Conservation (phyloP, 2,329 filamentous ascomycete species). For the Rhytidhysteron rufulum region DNA sequence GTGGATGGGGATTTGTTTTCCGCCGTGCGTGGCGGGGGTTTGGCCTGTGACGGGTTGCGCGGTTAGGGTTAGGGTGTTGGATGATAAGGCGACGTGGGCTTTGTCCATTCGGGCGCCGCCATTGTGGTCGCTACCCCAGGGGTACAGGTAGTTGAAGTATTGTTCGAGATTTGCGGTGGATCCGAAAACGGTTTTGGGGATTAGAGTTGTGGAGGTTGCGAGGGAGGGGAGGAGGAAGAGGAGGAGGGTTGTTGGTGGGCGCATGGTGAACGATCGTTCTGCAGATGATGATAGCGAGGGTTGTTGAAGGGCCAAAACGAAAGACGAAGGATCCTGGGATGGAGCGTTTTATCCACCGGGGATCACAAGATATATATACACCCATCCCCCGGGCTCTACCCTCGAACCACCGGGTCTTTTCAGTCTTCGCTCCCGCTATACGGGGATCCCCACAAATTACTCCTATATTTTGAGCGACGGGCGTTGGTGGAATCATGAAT, state of each 20-base stretch:
- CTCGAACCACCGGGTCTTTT: too few relatives aligned
- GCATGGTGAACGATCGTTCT: too few relatives aligned
- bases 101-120: slow-evolving; percentile 54
- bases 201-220: slow-evolving; percentile 20
- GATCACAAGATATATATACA: too few relatives aligned
- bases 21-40: slow-evolving; percentile 25
- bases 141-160: slow-evolving; percentile 53
- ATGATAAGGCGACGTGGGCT: slow-evolving; percentile 40
- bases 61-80: slow-evolving; percentile 43
- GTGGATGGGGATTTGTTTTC: slow-evolving; percentile 40
- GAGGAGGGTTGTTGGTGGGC: not conserved
- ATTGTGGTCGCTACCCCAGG: slow-evolving; percentile 57
- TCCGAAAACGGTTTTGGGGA: slow-evolving; percentile 27
- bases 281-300: too few relatives aligned
- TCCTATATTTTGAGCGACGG: too few relatives aligned
- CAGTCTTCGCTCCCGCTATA: too few relatives aligned
- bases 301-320: too few relatives aligned
- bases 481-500: too few relatives aligned
- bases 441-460: too few relatives aligned
- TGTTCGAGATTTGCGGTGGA: slow-evolving; percentile 26
- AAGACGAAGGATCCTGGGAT: too few relatives aligned
- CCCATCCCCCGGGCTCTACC: too few relatives aligned
- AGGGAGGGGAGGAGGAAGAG: slow-evolving; percentile 3
- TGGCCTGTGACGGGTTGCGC: slow-evolving; percentile 45
- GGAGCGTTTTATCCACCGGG: too few relatives aligned